phyloP scores from a whole-genome alignment of 352 stramenopile species.

The Hyaloperonospora arabidopsidis region DNA sequence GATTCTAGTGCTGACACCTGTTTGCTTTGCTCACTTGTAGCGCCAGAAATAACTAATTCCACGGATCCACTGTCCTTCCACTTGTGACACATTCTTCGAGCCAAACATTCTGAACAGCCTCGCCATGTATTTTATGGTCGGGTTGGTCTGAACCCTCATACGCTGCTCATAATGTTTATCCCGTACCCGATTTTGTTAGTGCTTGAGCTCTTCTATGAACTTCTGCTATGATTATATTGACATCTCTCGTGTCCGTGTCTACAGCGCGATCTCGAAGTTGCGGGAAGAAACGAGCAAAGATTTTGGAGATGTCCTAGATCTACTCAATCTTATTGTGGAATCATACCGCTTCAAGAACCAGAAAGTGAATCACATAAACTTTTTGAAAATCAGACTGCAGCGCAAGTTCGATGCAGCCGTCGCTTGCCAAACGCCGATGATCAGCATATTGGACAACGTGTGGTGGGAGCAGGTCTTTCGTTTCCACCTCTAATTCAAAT shows the following conservation, averaged over 20 bases:
- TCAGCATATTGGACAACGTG: constrained; percentile 48
- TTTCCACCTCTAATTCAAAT: constrained; percentile 56
- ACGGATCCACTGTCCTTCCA: constrained; percentile 40
- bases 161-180: constrained; percentile 65
- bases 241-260: not conserved
- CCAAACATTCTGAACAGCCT: constrained; percentile 63
- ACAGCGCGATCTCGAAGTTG: constrained; percentile 51
- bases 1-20: not conserved
- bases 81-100: constrained; percentile 39
- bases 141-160: constrained; percentile 63
- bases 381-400: constrained; percentile 59
- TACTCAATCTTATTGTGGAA: constrained; percentile 77
- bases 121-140: constrained; percentile 68
- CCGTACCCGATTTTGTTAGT: constrained; percentile 75
- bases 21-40: constrained; percentile 16
- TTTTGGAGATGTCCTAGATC: constrained; percentile 51
- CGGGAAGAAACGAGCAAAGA: constrained; percentile 40
- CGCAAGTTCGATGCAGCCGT: constrained; percentile 57
- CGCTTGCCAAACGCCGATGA: constrained; percentile 53
- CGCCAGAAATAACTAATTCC: constrained; percentile 65
- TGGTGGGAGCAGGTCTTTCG: constrained; percentile 81
- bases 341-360: constrained; percentile 86
- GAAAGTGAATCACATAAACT: constrained; percentile 78
- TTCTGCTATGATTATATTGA: not conserved
- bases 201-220: not conserved